A percentile compares a stretch with the other conserved stretches of the same genome.
phyloP scores from a whole-genome alignment of 176 grass and related monocot species.

The Carex scoparia region DNA sequence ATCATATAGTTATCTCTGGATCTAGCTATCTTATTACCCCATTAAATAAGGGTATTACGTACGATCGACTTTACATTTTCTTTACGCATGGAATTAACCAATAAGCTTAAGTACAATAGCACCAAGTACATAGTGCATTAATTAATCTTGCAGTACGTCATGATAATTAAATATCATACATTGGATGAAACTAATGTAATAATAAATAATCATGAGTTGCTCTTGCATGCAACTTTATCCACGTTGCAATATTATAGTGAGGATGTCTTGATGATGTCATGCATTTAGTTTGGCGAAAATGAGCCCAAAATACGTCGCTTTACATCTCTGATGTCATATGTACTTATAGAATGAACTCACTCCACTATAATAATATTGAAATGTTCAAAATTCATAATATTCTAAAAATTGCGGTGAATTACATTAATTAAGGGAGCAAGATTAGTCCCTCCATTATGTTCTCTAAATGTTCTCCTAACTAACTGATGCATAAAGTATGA shows the following conservation, averaged over 20 bases:
- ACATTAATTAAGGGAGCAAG: no score
- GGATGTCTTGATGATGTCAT: not conserved
- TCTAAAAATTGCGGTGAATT: no score
- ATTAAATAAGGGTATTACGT: not conserved
- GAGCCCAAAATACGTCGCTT: no score
- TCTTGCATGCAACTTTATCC: not conserved
- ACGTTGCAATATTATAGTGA: not conserved
- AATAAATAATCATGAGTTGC: not conserved
- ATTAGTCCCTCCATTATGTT: no score
- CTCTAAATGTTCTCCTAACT: no score
- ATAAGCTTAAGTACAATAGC: not conserved
- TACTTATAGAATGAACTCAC: no score
- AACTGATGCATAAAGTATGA: no score
- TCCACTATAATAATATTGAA: no score
- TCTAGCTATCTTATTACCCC: not conserved
- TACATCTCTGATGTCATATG: no score
- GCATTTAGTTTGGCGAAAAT: not conserved
- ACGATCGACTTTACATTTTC: not conserved
- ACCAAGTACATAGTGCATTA: not conserved
- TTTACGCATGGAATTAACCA: constrained; percentile 5
- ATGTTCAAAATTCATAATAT: no score
- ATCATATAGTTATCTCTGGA: not conserved
- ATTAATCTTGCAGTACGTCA: not conserved
- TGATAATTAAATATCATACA: not conserved
- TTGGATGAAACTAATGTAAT: not conserved